Base-by-base conservation (phyloP, 2,329 filamentous ascomycete genomes). In the Paraphoma chrysanthemicola region DNA sequence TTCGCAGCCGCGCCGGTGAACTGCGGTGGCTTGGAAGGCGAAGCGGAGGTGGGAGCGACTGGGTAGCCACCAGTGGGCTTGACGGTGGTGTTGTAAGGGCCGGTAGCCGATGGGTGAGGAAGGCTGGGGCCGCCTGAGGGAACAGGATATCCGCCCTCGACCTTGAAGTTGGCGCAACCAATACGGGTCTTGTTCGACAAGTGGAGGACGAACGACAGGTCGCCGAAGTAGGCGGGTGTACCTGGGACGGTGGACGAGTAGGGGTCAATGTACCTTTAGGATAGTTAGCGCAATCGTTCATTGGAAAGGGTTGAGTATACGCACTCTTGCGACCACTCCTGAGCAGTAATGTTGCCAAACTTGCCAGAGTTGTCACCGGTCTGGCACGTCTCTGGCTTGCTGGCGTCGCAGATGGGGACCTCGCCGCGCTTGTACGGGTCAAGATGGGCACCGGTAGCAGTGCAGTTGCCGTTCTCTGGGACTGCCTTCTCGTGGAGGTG, bases 131-230 rank as follows among this genome's bases (percentile, higher is more conserved):
- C 44, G 44, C 41, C 48, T 10, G 64, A 62, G 6, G 54, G 57
- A 36, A 51, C 42, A 45, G 51, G 41, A 31, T 1, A 31, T 36
- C 38, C 54, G 79, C 85, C 11, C 85, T 67, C 23, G 39, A 56
- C 55, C 41, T 63, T 72, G 69, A 87, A 86, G 72, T 86, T 86
- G 55, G 82, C 85, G 75, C 85, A 88, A 30, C 81, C 80, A 64
- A 87, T 77, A 59, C 82, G 80, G 7, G 81, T 83, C 61, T 79
- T 80, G 73, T 86, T 83, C 48, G 78, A 71, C 45, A 74, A 76
- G 64, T 87, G 84, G 41, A 88, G 70, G 42, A 87, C 85, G 53
- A 87, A 69, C 45, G 81, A 84, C 43, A 81, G 77, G 66, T 84
- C 81, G 47, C 84, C 84, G 54, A 86, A 79, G 72, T 80, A 87